Evolutionary conservation across 805 yeast genomes (phyloP), one percentile per base, ranked within the genome.

Genomic region (Crinitomyces ghanaensis): DNA sequence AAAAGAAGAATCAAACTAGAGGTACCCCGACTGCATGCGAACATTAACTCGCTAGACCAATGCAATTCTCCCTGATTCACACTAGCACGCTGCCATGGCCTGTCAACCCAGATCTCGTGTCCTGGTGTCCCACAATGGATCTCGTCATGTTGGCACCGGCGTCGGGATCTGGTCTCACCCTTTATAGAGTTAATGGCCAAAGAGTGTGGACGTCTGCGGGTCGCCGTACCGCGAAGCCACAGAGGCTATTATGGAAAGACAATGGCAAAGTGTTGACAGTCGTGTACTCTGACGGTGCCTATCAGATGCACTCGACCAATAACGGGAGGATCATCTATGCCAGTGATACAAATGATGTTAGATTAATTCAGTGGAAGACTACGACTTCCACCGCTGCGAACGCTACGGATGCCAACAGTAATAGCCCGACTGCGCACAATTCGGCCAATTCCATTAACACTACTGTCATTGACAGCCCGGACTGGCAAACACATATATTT

Each of bases 161-260:
- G 19, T 39, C 34, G 6, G 54, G 69, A 52, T n/a, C n/a, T n/a
- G 79, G 76, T 36, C 50, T 74, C 4, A 61, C 71, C 59, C 63
- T 74, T 6, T 70, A 66, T 41, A 63, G 82, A 30, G 51, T 65
- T 26, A 68, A 65, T 37, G 77, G 76, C 1, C 68, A 66, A 38
- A 44, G 68, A 14, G 68, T 72, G 4, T 72, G 72, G 62, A 61
- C 71, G 11, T 53, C 66, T 18, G 58, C 60, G 29, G 53, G 61
- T 32, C 51, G 52, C 3, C 35, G 38, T 2, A 40, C 39, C 1
- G 19, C 29, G 31, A 8, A 41, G 36, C 39, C 37, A 9, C 29
- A 22, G 30, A 22, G 51, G 4, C 11, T 12, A 11, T 33, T 39
- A 2, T 66, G 69, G 68, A 44, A 56, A 21, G 50, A 51, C 4